These are phyloP conservation scores for Xylaria sp. DNA, from an alignment of 2,329 filamentous ascomycete species.

Conservation along the genomic window DNA sequence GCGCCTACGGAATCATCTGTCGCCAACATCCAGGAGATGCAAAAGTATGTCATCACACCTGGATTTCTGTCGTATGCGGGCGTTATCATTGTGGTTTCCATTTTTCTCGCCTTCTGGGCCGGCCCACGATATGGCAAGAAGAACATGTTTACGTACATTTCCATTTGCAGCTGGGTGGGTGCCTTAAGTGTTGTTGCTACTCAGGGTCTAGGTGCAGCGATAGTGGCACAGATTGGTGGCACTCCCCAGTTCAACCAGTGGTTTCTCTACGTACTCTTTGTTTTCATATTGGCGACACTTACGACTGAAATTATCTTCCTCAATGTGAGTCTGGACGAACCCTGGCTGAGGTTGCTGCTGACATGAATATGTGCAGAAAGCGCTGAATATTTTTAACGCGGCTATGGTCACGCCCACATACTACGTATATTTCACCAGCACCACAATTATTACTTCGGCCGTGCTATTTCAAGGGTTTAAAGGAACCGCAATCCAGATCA, in stretches of 20 bases:
- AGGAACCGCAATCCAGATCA: conserved; percentile 80
- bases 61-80: conserved; percentile 88
- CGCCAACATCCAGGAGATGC: conserved; percentile 89
- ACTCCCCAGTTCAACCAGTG: conserved; percentile 93
- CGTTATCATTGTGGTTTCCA: conserved; percentile 78
- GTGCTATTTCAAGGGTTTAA: conserved; percentile 95
- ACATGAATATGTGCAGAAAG: conserved; percentile 77
- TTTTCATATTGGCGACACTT: conserved; percentile 89
- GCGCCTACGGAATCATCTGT: conserved; percentile 88
- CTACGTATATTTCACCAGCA: conserved; percentile 97
- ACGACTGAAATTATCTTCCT: conserved; percentile 94
- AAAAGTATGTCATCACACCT: conserved; percentile 83
- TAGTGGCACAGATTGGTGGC: conserved; percentile 85
- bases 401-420: conserved; percentile 97
- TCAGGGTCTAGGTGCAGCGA: conserved; percentile 89
- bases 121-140: conserved; percentile 93
- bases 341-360: conserved; percentile 42
- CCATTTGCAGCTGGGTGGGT: conserved; percentile 93
- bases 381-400: conserved; percentile 94
- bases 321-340: conserved; percentile 73
- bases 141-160: conserved; percentile 97
- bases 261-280: conserved; percentile 92
- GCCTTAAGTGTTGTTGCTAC: conserved; percentile 95
- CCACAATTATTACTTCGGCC: conserved; percentile 92
- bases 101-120: conserved; percentile 79